phyloP scores from a whole-genome alignment of 495 filamentous ascomycete species.

The Staphylotrichum longicolle region DNA sequence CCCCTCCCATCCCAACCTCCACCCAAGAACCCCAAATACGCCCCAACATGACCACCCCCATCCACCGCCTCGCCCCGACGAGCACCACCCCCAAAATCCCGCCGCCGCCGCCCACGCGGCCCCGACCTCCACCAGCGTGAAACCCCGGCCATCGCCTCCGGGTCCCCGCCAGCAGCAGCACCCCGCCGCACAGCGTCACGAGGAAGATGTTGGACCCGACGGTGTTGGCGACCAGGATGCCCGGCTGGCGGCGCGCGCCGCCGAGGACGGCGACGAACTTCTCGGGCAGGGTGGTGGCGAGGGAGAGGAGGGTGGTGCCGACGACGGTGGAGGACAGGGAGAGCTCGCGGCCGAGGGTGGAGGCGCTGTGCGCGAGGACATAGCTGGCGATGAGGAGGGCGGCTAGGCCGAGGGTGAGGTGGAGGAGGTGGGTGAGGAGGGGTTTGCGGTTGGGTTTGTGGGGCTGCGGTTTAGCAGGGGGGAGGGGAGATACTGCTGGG shows the following conservation, averaged over 20 bases:
- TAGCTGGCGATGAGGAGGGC: slow-evolving; percentile 48
- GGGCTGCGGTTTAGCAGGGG: too few species aligned
- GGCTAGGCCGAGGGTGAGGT: slow-evolving; percentile 33
- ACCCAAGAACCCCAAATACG: slow-evolving; percentile 5
- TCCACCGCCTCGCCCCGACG: background rate
- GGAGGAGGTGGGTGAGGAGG: slow-evolving; percentile 38
- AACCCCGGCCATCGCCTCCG: background rate
- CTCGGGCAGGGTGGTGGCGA: slow-evolving; percentile 58
- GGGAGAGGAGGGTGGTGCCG: slow-evolving; percentile 53
- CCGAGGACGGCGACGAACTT: slow-evolving; percentile 50
- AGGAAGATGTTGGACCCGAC: slow-evolving; percentile 57
- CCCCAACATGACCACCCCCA: slow-evolving; percentile 3
- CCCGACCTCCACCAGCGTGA: too few species aligned
- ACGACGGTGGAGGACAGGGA: slow-evolving; percentile 48
- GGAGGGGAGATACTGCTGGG: too few species aligned
- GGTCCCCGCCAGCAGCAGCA: background rate
- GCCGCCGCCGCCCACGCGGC: background rate
- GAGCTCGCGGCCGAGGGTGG: slow-evolving; percentile 39
- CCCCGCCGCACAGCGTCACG: slow-evolving; percentile 44
- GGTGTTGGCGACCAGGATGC: slow-evolving; percentile 54
- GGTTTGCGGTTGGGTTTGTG: background rate
- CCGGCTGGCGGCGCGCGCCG: slow-evolving; percentile 44
- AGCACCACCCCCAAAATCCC: slow-evolving; percentile 1
- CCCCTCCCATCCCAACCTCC: slow-evolving; percentile 1
- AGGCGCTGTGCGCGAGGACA: slow-evolving; percentile 46